Evolutionary conservation across 2,329 filamentous ascomycete genomes (phyloP).

Genomic region (Trichoderma brevicompactum): DNA sequence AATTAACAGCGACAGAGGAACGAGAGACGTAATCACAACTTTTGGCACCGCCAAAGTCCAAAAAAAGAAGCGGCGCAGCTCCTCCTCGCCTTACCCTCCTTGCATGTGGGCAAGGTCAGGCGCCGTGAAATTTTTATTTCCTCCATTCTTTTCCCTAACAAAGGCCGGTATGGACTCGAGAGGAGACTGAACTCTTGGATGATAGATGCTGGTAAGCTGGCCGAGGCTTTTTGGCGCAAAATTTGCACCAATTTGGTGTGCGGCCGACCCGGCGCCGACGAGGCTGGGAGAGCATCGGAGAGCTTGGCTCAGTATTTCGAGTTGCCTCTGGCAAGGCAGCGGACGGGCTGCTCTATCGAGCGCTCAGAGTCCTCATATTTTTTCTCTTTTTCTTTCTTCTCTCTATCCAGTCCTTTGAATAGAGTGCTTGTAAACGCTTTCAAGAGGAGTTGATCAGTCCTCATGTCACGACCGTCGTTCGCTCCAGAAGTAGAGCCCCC

Average conservation of each 20-base stretch:
- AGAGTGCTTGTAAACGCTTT: background rate
- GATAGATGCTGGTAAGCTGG: background rate
- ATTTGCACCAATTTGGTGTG: background rate
- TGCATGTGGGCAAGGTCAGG: slow-evolving; percentile 1
- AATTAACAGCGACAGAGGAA: background rate
- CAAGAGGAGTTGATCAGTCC: too few relatives aligned
- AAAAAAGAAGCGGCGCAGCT: slow-evolving; percentile 1
- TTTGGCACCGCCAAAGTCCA: background rate
- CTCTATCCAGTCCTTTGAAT: background rate
- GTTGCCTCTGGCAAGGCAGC: background rate
- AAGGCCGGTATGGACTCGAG: background rate
- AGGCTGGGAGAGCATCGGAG: background rate
- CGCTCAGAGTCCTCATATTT: background rate
- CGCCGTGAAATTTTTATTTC: background rate
- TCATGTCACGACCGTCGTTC: background rate
- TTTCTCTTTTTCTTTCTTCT: background rate
- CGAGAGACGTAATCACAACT: background rate
- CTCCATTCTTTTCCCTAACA: background rate
- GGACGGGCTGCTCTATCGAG: background rate
- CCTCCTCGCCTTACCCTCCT: slow-evolving; percentile 3
- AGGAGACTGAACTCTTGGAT: background rate
- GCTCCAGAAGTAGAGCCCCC: background rate
- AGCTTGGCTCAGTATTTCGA: background rate
- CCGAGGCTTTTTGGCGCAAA: background rate
- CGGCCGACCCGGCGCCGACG: background rate